phyloP scores from a whole-genome alignment of 108 stramenopile genomes.

The Conticribra guillardii region DNA sequence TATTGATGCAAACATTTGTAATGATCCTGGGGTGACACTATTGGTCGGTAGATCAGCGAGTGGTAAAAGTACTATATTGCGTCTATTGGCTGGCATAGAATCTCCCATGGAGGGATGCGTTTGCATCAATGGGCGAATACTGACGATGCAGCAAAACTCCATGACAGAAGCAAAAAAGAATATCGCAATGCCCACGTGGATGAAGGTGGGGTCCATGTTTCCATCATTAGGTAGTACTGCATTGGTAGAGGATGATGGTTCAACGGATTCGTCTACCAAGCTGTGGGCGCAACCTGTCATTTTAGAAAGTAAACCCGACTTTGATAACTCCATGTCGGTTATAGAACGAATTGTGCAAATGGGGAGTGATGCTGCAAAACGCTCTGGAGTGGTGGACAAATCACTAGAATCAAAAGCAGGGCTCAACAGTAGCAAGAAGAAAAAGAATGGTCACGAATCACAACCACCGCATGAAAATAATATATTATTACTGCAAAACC shows the following conservation, averaged over 20 bases:
- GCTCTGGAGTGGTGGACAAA: too few species aligned
- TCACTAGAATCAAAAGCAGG: neutral
- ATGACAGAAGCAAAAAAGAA: neutral
- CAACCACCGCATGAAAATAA: neutral
- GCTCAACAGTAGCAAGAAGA: neutral
- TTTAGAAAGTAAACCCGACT: slow-evolving; percentile 36
- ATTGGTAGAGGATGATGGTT: neutral
- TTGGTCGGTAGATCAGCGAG: slow-evolving; percentile 43
- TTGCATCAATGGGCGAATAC: slow-evolving; percentile 22
- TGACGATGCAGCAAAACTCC: neutral
- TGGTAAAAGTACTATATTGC: slow-evolving; percentile 46
- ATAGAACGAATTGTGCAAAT: slow-evolving; percentile 25
- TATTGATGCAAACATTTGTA: slow-evolving; percentile 1
- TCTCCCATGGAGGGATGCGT: slow-evolving; percentile 24
- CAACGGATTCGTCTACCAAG: neutral
- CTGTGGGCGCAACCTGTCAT: slow-evolving; percentile 22
- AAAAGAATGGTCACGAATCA: too few species aligned
- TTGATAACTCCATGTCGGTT: slow-evolving; percentile 28
- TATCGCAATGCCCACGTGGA: slow-evolving; percentile 20
- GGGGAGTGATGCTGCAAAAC: slow-evolving; percentile 20
- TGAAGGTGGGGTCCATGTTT: slow-evolving; percentile 19
- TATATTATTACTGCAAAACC: neutral
- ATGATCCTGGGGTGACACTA: slow-evolving; percentile 30
- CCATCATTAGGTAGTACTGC: neutral
- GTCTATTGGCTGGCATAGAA: slow-evolving; percentile 41